Conservation (phyloP, 73 alveolate species). For the Urostyla sp. region DNA sequence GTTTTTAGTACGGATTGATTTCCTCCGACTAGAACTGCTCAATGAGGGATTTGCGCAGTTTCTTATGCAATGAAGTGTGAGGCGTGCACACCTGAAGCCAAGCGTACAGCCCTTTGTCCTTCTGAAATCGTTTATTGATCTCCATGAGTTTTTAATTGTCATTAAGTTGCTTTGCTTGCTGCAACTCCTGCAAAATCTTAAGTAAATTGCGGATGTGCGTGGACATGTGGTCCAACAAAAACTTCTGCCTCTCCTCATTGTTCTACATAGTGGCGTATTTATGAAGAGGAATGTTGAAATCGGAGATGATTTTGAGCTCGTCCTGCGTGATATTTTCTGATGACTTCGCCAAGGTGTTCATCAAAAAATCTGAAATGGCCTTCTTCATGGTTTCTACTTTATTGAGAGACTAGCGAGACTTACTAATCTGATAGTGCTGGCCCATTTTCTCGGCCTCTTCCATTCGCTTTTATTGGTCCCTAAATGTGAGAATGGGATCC, state of each 20-base stretch:
- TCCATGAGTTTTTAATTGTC: conserved; percentile 1
- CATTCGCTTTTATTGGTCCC: background rate
- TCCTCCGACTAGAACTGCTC: conserved; percentile 39
- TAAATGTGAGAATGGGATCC: conserved; percentile 1
- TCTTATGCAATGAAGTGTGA: conserved; percentile 37
- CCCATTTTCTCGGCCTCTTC: background rate
- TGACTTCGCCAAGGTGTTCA: background rate
- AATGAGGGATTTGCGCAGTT: conserved; percentile 28
- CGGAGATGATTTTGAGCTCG: conserved; percentile 16
- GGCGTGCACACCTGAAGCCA: conserved; percentile 50
- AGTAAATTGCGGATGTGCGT: conserved; percentile 4
- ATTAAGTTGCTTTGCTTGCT: conserved; percentile 16
- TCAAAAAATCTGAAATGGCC: background rate
- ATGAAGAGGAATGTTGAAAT: conserved; percentile 33
- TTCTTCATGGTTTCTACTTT: conserved; percentile 23
- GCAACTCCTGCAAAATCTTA: background rate
- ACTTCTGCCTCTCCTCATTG: conserved; percentile 14
- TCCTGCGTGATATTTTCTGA: background rate
- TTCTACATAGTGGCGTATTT: background rate
- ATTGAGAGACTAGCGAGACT: background rate
- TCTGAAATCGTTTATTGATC: conserved; percentile 29
- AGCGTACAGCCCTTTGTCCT: conserved; percentile 43
- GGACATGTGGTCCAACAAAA: conserved; percentile 14
- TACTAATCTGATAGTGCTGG: background rate
- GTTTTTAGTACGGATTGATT: conserved; percentile 37